phyloP scores from a whole-genome alignment of 345 rosid genomes.

The Microcos paniculata region DNA sequence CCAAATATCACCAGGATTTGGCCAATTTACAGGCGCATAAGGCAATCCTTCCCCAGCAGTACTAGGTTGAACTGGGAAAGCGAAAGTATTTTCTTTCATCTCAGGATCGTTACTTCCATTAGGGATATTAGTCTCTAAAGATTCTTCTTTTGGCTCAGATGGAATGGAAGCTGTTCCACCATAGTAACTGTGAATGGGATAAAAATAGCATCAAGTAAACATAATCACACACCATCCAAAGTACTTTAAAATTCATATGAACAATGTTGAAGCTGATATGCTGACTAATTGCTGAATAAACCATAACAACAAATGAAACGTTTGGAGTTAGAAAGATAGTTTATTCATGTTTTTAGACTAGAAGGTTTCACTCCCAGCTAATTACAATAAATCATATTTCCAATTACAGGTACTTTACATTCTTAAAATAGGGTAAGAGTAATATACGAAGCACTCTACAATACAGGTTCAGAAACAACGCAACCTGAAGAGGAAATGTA shows the following conservation, averaged over 20 bases:
- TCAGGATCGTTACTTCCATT: constrained; percentile 29
- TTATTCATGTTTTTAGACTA: not conserved
- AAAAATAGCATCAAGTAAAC: not conserved
- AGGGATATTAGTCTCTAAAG: constrained; percentile 26
- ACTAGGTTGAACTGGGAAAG: constrained; percentile 42
- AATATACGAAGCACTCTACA: not conserved
- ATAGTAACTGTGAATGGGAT: constrained; percentile 7
- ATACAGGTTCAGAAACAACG: not conserved
- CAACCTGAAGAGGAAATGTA: not conserved
- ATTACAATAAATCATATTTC: not conserved
- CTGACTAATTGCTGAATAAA: not conserved
- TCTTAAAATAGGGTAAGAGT: not conserved
- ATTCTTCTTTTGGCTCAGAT: constrained; percentile 23
- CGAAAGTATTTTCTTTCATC: constrained; percentile 29
- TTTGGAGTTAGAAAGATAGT: not conserved
- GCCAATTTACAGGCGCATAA: constrained; percentile 79
- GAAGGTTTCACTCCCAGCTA: not conserved
- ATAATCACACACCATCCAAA: not conserved
- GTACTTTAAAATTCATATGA: not conserved
- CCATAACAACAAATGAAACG: not conserved
- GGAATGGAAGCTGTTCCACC: constrained; percentile 1
- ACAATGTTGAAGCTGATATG: not conserved
- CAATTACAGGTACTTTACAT: not conserved
- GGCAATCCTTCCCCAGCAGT: constrained; percentile 75
- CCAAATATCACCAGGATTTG: constrained; percentile 83